phyloP scores from a whole-genome alignment of 495 filamentous ascomycete species.

The Penicillium coffeae region DNA sequence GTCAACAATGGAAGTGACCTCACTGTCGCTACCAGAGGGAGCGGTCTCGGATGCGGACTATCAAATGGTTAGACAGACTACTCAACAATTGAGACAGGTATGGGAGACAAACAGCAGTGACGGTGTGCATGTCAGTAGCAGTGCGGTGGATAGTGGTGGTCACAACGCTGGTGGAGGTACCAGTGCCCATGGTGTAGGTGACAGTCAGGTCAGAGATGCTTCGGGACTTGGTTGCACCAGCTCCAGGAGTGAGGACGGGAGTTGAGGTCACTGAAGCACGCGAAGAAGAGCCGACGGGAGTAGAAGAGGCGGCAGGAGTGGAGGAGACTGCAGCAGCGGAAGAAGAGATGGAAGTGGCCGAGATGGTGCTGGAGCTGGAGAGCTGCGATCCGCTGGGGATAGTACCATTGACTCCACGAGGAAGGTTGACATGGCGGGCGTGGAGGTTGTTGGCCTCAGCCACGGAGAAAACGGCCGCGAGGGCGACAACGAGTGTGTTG shows the following conservation, averaged over 20 bases:
- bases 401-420: conserved; percentile 14
- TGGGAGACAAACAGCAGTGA: conserved; percentile 33
- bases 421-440: conserved; percentile 30
- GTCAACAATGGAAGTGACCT: conserved; percentile 24
- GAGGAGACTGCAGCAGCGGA: conserved; percentile 1
- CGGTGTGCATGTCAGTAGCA: conserved; percentile 33
- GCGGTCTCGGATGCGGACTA: too few species aligned
- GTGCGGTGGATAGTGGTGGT: conserved; percentile 56
- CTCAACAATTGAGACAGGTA: not conserved
- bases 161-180: conserved; percentile 50
- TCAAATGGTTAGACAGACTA: conserved; percentile 7
- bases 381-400: conserved; percentile 7
- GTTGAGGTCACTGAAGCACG: conserved; percentile 2
- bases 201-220: conserved; percentile 33
- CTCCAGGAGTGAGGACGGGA: conserved; percentile 2
- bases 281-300: not conserved
- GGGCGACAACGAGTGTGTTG: conserved; percentile 46
- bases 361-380: conserved; percentile 11
- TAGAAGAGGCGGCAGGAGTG: conserved; percentile 4
- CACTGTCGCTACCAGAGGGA: too few species aligned
- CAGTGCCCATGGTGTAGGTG: conserved; percentile 57
- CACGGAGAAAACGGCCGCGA: conserved; percentile 48
- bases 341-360: conserved; percentile 9
- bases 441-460: conserved; percentile 35
- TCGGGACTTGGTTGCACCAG: not conserved